Evolutionary conservation across 352 stramenopile genomes (phyloP).

Genomic region (Pythium oligandrum): DNA sequence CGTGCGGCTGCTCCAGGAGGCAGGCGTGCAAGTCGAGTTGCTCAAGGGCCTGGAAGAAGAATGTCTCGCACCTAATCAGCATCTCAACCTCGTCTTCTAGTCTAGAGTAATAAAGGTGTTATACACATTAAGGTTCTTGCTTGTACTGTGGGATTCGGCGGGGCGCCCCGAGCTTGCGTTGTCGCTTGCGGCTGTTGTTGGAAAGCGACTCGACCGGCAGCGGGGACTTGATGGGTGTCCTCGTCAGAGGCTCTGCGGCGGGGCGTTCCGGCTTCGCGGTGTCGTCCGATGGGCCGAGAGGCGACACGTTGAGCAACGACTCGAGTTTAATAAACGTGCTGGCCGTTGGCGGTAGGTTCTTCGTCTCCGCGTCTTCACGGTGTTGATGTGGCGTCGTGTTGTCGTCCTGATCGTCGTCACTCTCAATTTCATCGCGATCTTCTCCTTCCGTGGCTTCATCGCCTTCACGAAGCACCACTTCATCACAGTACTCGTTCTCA

Average conservation of each 20-base stretch:
- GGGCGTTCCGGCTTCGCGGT: neutral
- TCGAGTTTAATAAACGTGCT: no score
- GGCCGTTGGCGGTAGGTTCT: no score
- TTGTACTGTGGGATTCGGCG: constrained; percentile 38
- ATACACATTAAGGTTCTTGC: neutral
- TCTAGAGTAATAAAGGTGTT: neutral
- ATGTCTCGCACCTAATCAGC: constrained; percentile 67
- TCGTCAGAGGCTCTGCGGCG: no score
- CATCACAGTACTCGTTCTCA: constrained; percentile 25
- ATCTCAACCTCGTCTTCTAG: constrained; percentile 63
- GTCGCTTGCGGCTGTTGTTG: constrained; percentile 38
- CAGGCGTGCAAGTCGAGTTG: constrained; percentile 63
- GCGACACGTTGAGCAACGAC: no score
- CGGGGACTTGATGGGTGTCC: constrained; percentile 8
- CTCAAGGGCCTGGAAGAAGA: constrained; percentile 68
- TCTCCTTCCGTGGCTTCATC: constrained; percentile 7
- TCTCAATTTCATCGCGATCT: constrained; percentile 17
- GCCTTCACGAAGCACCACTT: constrained; percentile 13
- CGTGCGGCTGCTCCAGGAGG: constrained; percentile 60
- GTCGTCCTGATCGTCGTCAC: constrained; percentile 17
- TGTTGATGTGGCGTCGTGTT: no score
- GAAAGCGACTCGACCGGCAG: constrained; percentile 3
- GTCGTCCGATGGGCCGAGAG: no score
- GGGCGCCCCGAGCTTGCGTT: constrained; percentile 43
- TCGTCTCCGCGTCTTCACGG: no score